Evolutionary conservation across 164 flowering plant species (phyloP).

Genomic region (Vitis amurensis): DNA sequence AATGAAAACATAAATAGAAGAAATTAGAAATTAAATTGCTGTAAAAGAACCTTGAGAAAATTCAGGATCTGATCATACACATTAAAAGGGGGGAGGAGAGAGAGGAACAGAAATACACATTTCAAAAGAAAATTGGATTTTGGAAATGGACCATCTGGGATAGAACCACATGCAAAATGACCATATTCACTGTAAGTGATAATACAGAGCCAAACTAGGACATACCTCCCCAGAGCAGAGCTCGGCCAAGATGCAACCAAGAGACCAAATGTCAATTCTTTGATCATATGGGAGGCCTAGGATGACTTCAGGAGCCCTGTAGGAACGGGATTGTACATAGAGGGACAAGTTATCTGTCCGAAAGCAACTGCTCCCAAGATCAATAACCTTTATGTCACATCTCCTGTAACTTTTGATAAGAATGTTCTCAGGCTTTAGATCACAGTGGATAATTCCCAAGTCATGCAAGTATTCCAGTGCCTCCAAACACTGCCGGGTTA

Average conservation of each 20-base stretch:
- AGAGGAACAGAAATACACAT: not conserved
- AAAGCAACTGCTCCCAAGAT: conserved; percentile 98
- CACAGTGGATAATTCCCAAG: conserved; percentile 91
- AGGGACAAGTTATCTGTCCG: conserved; percentile 74
- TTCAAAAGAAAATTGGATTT: not conserved
- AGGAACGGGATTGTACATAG: conserved; percentile 96
- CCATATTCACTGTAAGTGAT: not conserved
- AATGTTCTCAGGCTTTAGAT: conserved; percentile 92
- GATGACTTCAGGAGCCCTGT: conserved; percentile 97
- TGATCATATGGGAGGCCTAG: conserved; percentile 82
- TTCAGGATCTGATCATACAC: not conserved
- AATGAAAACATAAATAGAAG: conserved; percentile 12
- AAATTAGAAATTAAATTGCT: not conserved
- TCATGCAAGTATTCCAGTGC: conserved; percentile 76
- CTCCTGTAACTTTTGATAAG: conserved; percentile 87
- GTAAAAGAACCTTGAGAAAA: not conserved
- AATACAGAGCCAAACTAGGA: conserved; percentile 3
- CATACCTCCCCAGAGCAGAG: conserved; percentile 88
- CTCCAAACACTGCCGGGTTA: conserved; percentile 86
- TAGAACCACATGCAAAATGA: not conserved
- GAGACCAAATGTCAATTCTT: conserved; percentile 93
- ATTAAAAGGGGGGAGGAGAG: not conserved
- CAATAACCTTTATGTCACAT: conserved; percentile 87
- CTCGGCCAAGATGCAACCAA: conserved; percentile 96
- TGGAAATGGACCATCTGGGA: not conserved